Evolutionary conservation across 2,329 filamentous ascomycete genomes (phyloP).

Genomic region (Chlorencoelia australis): DNA sequence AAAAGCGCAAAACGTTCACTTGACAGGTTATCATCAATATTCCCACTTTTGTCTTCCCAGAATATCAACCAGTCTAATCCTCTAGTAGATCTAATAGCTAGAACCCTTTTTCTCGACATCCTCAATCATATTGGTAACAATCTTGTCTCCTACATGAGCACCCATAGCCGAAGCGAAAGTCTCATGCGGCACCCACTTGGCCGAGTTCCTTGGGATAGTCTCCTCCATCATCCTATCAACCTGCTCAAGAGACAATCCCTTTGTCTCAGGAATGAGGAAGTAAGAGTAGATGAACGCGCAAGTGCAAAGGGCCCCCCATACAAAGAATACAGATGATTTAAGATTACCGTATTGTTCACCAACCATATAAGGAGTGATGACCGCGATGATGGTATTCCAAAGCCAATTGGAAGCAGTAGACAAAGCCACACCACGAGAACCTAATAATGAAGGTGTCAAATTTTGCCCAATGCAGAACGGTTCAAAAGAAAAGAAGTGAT

Average conservation of each 20-base stretch:
- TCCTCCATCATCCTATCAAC: slow-evolving; percentile 50
- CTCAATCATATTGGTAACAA: no score
- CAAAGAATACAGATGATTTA: slow-evolving; percentile 32
- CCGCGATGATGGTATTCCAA: slow-evolving; percentile 63
- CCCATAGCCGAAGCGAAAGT: no score
- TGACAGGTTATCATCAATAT: no score
- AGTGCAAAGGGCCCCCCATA: slow-evolving; percentile 49
- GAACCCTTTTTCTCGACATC: no score
- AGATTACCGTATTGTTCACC: slow-evolving; percentile 33
- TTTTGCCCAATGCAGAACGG: not conserved
- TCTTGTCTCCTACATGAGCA: no score
- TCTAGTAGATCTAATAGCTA: no score
- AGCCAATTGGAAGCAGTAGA: slow-evolving; percentile 86
- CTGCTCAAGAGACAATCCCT: slow-evolving; percentile 61
- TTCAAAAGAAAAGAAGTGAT: not conserved
- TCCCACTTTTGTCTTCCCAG: no score
- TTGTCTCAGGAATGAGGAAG: slow-evolving; percentile 54
- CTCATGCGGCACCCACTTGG: slow-evolving; percentile 33
- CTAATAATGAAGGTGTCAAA: not conserved
- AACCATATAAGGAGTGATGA: slow-evolving; percentile 64
- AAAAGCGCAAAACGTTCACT: no score
- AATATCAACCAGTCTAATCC: no score
- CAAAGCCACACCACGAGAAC: slow-evolving; percentile 67
- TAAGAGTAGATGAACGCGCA: slow-evolving; percentile 43
- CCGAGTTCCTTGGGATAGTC: slow-evolving; percentile 25